Percentiles rank a stretch among this genome's conserved stretches.
These are phyloP conservation scores for Bipolaris cookei DNA, from an alignment of 2,329 filamentous ascomycete genomes.

Conservation along the genomic window DNA sequence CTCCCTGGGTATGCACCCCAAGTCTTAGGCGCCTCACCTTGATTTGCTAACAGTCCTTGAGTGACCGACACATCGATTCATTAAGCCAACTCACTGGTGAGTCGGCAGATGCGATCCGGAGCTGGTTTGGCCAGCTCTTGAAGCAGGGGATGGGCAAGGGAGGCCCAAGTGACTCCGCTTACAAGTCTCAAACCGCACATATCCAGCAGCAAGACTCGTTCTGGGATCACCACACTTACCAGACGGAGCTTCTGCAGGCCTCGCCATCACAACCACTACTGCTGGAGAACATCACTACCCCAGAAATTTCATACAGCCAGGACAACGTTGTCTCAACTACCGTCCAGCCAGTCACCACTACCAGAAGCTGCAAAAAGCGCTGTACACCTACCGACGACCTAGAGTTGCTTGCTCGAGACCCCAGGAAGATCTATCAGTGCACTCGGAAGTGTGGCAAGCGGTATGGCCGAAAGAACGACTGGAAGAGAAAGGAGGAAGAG, in stretches of 20 bases:
- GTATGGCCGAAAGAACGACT: slow-evolving; percentile 49
- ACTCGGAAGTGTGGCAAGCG: slow-evolving; percentile 48
- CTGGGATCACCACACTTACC: slow-evolving; percentile 24
- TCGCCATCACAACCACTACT: slow-evolving; percentile 19
- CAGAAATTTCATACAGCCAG: slow-evolving; percentile 24
- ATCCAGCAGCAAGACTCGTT: slow-evolving; percentile 33
- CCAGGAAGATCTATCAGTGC: slow-evolving; percentile 49
- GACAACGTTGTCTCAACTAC: slow-evolving; percentile 27
- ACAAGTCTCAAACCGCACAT: slow-evolving; percentile 47
- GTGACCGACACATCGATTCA: slow-evolving; percentile 46
- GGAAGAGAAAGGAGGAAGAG: slow-evolving; percentile 50
- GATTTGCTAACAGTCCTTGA: slow-evolving; percentile 12
- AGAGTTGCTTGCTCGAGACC: slow-evolving; percentile 38
- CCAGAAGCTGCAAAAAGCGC: slow-evolving; percentile 44
- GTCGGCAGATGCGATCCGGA: slow-evolving; percentile 39
- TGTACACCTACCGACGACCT: slow-evolving; percentile 43
- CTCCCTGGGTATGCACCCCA: slow-evolving; percentile 33
- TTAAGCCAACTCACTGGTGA: slow-evolving; percentile 47
- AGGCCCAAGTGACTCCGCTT: slow-evolving; percentile 44
- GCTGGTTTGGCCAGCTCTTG: slow-evolving; percentile 46
- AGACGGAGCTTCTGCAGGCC: slow-evolving; percentile 23
- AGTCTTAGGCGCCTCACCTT: not conserved
- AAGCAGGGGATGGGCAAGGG: slow-evolving; percentile 43
- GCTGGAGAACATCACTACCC: slow-evolving; percentile 17
- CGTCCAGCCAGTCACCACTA: slow-evolving; percentile 19